Conservation (phyloP, 2,329 filamentous ascomycete genomes). For the Lecanicillium sp. region DNA sequence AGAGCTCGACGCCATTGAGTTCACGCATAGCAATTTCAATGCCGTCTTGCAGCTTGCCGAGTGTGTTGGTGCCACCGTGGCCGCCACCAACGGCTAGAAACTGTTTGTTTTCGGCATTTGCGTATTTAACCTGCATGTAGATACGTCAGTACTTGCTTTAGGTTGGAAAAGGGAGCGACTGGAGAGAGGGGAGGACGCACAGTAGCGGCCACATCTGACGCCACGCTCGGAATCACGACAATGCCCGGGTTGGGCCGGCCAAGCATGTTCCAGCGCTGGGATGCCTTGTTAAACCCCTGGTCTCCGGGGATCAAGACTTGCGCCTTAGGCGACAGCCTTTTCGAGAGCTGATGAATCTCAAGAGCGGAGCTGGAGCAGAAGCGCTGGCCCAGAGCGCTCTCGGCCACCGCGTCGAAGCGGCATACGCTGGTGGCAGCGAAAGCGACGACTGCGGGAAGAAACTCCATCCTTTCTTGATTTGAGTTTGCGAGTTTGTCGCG, state of each 20-base stretch:
- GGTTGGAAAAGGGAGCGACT: too few species aligned
- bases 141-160: too few species aligned
- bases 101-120: constrained; percentile 39
- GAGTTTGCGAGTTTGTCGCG: too few species aligned
- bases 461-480: background rate
- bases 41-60: constrained; percentile 43
- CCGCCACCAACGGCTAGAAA: constrained; percentile 48
- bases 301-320: background rate
- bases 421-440: constrained; percentile 2
- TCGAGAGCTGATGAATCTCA: background rate
- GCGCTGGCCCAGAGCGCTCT: background rate
- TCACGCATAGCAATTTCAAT: constrained; percentile 44
- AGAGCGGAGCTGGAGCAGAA: background rate
- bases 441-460: background rate
- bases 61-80: constrained; percentile 44
- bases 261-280: constrained; percentile 5
- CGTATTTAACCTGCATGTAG: constrained; percentile 37
- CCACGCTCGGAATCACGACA: constrained; percentile 1
- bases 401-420: background rate
- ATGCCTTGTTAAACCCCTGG: background rate
- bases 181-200: too few species aligned
- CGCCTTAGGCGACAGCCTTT: background rate
- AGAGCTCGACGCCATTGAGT: constrained; percentile 36
- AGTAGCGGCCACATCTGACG: constrained; percentile 6
- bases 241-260: constrained; percentile 1